Evolutionary conservation across 2,329 filamentous ascomycete genomes (phyloP), one percentile per base, ranked within the genome.

Genomic region (Fusarium armeniacum): DNA sequence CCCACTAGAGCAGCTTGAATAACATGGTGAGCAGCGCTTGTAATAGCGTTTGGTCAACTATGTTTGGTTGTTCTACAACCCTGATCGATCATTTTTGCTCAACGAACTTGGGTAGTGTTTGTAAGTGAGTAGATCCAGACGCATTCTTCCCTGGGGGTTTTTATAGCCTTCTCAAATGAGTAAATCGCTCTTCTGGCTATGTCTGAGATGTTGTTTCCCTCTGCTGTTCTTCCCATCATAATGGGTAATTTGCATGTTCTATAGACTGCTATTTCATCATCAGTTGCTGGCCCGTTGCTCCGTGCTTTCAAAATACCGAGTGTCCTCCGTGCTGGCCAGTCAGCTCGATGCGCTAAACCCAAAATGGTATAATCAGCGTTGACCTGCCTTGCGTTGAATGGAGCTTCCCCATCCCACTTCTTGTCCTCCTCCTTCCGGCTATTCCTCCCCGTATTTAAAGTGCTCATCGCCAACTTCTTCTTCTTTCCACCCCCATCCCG

Each of bases 371-470:
- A 56, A 46, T n/a, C 46, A 26, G 55, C 47, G 45, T 51, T 40
- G 46, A 62, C 28, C 44, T 65, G 65, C 28, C 50, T 58, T 47
- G 58, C 49, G 24, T 52, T 52, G 35, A 47, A 47, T 70, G 63
- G 54, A 70, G 67, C 67, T 70, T 51, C 57, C 65, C 67, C 68
- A 49, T 53, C 35, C 44, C 44, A 28, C 43, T 16, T n/a, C 44
- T 18, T 51, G 49, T 51, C 68, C 61, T 68, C 62, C 50, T 66
- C 44, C 50, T 63, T 56, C 65, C 65, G 61, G 61, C 46, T 63
- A n/a, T 66, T 54, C 58, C 62, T 67, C 62, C 55, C 70, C 67
- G 65, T 72, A 72, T 72, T 72, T 71, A 71, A 71, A 72, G 61
- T 72, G 69, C 69, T 71, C 69, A 71, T 69, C 69, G 55, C 65